Percentiles rank a stretch among this genome's conserved stretches.
Conservation (phyloP, 768 basidiomycete species). For the Lanmaoa rubissima region DNA sequence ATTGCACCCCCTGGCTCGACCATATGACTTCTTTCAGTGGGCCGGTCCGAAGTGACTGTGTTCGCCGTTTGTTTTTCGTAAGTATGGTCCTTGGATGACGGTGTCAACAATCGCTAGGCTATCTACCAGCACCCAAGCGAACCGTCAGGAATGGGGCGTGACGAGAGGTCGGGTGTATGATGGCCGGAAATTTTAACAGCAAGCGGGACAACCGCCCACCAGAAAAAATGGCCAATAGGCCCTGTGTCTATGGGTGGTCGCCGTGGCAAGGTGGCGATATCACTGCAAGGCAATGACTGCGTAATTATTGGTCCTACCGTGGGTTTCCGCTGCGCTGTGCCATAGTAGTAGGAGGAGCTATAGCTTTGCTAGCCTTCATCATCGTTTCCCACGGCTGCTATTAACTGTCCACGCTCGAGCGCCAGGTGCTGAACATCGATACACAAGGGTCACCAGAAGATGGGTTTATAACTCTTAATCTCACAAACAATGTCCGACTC, state of each 20-base stretch:
- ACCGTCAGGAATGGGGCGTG: neutral
- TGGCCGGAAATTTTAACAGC: neutral
- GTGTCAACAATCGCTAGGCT: neutral
- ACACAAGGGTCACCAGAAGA: slow-evolving; percentile 15
- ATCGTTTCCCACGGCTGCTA: slow-evolving; percentile 25
- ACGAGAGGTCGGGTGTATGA: neutral
- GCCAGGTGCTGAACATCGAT: slow-evolving; percentile 13
- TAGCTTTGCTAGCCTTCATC: neutral
- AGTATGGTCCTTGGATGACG: neutral
- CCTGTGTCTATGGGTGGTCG: neutral
- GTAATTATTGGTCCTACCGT: no score
- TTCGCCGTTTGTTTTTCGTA: neutral
- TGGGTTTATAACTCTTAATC: slow-evolving; percentile 22
- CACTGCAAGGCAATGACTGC: no score
- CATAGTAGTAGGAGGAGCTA: neutral
- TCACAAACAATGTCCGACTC: slow-evolving; percentile 39
- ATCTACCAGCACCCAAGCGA: neutral
- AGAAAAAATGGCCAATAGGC: neutral
- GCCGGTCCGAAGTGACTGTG: neutral
- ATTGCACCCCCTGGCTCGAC: neutral
- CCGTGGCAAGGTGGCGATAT: neutral
- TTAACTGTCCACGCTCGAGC: slow-evolving; percentile 9
- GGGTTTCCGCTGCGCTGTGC: no score
- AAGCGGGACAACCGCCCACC: neutral
- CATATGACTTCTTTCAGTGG: slow-evolving; percentile 7